Conservation (phyloP, 805 yeast species). For the Kodamaea leandrae region DNA sequence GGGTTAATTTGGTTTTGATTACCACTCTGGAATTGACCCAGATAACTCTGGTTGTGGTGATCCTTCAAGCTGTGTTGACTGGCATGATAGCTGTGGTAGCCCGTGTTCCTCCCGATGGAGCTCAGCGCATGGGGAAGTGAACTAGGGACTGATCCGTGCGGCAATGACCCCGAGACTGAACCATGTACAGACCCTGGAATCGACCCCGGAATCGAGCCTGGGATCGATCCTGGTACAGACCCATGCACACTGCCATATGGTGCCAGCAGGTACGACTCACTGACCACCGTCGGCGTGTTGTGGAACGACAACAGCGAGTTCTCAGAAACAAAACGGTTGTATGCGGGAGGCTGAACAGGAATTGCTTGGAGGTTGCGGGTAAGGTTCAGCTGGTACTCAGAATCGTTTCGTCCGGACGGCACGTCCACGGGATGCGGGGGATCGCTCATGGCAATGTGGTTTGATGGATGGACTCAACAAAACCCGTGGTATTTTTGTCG, state of each 20-base stretch:
- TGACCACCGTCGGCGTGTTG: constrained; percentile 44
- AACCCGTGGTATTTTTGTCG: neutral
- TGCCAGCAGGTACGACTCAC: constrained; percentile 40
- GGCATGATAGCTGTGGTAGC: neutral
- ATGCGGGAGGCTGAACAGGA: constrained; percentile 7
- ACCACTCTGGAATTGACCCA: neutral
- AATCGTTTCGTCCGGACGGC: constrained; percentile 10
- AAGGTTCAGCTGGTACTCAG: constrained; percentile 9
- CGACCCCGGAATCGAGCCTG: constrained; percentile 4
- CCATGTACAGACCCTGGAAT: constrained; percentile 3
- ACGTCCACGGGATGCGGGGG: constrained; percentile 4
- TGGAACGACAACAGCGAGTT: constrained; percentile 41
- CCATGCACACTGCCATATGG: constrained; percentile 6
- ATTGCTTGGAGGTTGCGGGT: constrained; percentile 8
- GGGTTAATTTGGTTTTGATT: neutral
- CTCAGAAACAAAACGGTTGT: constrained; percentile 5
- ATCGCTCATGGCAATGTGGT: constrained; percentile 1
- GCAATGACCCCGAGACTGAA: constrained; percentile 3
- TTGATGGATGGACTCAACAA: no score
- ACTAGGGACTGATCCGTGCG: constrained; percentile 14
- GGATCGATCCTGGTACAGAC: constrained; percentile 4
- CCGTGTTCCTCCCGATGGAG: neutral
- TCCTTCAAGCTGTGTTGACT: neutral
- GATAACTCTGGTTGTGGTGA: neutral
- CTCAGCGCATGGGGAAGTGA: constrained; percentile 1